Percentiles rank a stretch among this genome's conserved stretches.
Evolutionary conservation across 306 rosid species (phyloP).

Genomic region (Vigna mungo): DNA sequence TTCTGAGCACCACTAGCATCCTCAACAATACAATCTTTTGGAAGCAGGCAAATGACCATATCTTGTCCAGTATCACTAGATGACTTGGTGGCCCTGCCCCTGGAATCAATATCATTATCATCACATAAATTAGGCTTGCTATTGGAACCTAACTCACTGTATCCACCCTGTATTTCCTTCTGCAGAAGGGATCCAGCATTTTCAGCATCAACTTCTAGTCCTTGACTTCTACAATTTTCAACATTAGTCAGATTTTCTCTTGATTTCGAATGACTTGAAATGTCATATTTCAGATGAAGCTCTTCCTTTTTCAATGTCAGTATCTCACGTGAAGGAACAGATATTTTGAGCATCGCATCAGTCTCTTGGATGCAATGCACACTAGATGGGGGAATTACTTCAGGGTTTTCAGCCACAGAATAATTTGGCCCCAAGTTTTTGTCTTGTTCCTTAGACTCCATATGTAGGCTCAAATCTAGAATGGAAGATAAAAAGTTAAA

Average conservation of each 20-base stretch:
- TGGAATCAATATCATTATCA: conserved; percentile 47
- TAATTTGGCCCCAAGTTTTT: conserved; percentile 52
- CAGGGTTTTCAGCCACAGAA: conserved; percentile 48
- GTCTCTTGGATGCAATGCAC: conserved; percentile 42
- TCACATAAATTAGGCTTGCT: conserved; percentile 44
- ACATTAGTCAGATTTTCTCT: conserved; percentile 40
- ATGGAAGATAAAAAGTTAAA: conserved; percentile 40
- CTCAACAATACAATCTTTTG: conserved; percentile 36
- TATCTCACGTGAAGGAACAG: conserved; percentile 43
- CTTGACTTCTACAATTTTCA: conserved; percentile 52
- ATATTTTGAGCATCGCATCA: conserved; percentile 38
- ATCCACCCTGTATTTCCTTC: conserved; percentile 35
- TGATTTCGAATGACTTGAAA: conserved; percentile 46
- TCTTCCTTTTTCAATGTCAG: conserved; percentile 50
- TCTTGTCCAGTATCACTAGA: conserved; percentile 52
- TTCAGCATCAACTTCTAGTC: conserved; percentile 42
- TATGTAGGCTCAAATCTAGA: conserved; percentile 59
- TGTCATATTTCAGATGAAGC: conserved; percentile 34
- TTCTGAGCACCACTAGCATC: conserved; percentile 42
- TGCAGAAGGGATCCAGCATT: conserved; percentile 50
- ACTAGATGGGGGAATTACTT: conserved; percentile 40
- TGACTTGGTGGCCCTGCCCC: conserved; percentile 44
- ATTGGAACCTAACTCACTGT: conserved; percentile 42
- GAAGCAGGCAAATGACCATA: conserved; percentile 40
- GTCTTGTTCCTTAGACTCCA: conserved; percentile 53